Conservation (phyloP, 208 protist genomes). For the Leishmania martiniquensis region DNA sequence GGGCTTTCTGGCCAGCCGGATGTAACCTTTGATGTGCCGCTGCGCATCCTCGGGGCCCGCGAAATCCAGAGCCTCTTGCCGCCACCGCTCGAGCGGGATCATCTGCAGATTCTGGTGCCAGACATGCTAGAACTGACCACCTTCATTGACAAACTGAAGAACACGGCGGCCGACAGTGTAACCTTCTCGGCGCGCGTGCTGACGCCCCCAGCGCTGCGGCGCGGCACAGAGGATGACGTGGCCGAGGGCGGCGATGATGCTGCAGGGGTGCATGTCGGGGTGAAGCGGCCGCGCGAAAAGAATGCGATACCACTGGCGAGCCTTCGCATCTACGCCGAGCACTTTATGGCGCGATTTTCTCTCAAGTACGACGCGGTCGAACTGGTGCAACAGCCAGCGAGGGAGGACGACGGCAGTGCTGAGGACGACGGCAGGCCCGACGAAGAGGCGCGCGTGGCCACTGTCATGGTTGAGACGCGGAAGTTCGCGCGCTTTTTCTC, state of each 20-base stretch:
- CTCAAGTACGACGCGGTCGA: constrained; percentile 68
- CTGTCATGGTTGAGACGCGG: constrained; percentile 63
- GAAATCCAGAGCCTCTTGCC: constrained; percentile 57
- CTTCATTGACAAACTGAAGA: constrained; percentile 79
- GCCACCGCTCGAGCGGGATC: constrained; percentile 53
- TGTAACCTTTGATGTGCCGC: constrained; percentile 78
- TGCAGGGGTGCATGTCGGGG: neutral
- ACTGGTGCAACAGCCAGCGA: constrained; percentile 26
- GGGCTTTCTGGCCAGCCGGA: constrained; percentile 47
- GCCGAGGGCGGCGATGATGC: constrained; percentile 9
- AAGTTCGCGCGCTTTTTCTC: constrained; percentile 81
- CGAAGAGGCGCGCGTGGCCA: constrained; percentile 14
- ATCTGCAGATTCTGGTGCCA: constrained; percentile 59
- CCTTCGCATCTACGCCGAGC: constrained; percentile 59
- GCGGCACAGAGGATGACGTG: constrained; percentile 11
- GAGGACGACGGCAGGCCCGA: neutral
- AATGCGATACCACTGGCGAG: constrained; percentile 12
- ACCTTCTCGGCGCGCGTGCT: constrained; percentile 49
- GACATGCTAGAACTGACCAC: constrained; percentile 65
- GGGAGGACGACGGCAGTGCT: neutral
- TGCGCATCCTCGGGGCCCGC: constrained; percentile 64
- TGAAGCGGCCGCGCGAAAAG: constrained; percentile 10
- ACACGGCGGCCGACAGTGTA: constrained; percentile 60
- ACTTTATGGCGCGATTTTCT: constrained; percentile 60
- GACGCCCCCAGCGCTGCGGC: constrained; percentile 2